Base-by-base conservation (phyloP, 2,329 filamentous ascomycete genomes). In the Trichoderma endophyticum region DNA sequence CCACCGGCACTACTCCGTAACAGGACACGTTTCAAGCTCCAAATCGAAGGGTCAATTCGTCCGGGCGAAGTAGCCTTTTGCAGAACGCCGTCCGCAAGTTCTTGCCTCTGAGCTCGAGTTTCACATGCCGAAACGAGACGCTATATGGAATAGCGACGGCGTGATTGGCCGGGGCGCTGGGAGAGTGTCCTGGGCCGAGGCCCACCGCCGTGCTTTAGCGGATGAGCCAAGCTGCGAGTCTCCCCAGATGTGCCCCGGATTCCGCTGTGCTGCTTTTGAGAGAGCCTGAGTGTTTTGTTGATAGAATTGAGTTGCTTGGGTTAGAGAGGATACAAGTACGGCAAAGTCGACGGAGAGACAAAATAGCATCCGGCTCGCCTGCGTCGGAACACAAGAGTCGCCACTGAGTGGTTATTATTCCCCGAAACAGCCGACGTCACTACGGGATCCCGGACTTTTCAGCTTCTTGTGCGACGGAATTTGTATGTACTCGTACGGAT, bases 391-490 rank as follows among this genome's bases (percentile, higher is more conserved):
- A 70, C 67, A 70, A 62, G 28, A 9, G 30, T 70, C 67, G 67
- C 67, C 67, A 70, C 57, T 36, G 67, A 70, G 28, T 70, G 67
- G 67, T 28, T 54, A 30, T 56, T 71, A 71, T 71, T 71, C 69
- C 62, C 69, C 69, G 69, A 71, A 71, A 71, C 59, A 71, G 69
- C 69, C 69, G 69, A 66, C 61, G 69, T 71, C 69, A 71, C 69
- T 34, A 62, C 67, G 67, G 67, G 57, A 70, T 54, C 21, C 57
- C 67, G 57, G 57, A 36, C 57, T 70, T 70, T 70, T 62, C 21
- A 51, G 6, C 3, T 12, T 2, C 15, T 48, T 43, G 67, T 70
- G 67, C 67, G 6, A 62, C 67, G 56, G 21, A 26, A 56, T 43
- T 24, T 43, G 39, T 43, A 43, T n/a, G 34, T 34, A 26, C 32